Conservation (phyloP, 805 yeast genomes). For the Yarrowia sp. region DNA sequence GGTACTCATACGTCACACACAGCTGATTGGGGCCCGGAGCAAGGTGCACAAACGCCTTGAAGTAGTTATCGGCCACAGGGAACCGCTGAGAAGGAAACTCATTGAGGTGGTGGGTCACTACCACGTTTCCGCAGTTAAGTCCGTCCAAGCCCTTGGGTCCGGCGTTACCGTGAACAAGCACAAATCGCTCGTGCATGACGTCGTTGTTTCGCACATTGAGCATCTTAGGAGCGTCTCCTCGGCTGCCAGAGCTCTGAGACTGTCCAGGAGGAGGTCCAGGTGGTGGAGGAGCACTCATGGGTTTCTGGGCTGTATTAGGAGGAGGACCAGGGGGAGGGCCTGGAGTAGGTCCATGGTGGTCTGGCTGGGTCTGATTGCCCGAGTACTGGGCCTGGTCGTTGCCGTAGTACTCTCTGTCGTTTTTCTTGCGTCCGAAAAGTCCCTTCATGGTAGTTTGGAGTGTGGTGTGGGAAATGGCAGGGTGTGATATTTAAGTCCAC, state of each 20-base stretch:
- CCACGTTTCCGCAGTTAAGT: constrained; percentile 37
- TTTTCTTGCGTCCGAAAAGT: constrained; percentile 17
- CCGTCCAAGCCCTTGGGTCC: constrained; percentile 32
- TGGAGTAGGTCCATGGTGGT: constrained; percentile 12
- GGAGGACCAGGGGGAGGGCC: constrained; percentile 5
- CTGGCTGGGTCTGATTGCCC: neutral
- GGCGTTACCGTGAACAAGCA: constrained; percentile 42
- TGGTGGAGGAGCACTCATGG: constrained; percentile 6
- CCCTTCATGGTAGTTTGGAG: neutral
- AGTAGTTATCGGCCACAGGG: constrained; percentile 66
- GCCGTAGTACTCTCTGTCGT: constrained; percentile 21
- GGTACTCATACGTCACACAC: constrained; percentile 43
- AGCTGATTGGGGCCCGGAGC: constrained; percentile 66
- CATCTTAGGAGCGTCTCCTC: constrained; percentile 32
- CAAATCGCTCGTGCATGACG: constrained; percentile 36
- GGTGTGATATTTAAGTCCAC: constrained; percentile 15
- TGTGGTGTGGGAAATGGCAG: neutral
- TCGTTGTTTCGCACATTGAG: constrained; percentile 35
- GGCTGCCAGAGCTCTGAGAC: constrained; percentile 4
- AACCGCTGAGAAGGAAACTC: constrained; percentile 65
- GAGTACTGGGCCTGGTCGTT: neutral
- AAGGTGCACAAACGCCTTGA: constrained; percentile 72
- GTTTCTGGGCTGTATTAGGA: neutral
- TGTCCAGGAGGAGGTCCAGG: neutral
- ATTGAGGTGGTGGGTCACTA: constrained; percentile 44